These are phyloP conservation scores for Scheffersomyces illinoinensis DNA, from an alignment of 1,139 yeast genomes.

Conservation along the genomic window DNA sequence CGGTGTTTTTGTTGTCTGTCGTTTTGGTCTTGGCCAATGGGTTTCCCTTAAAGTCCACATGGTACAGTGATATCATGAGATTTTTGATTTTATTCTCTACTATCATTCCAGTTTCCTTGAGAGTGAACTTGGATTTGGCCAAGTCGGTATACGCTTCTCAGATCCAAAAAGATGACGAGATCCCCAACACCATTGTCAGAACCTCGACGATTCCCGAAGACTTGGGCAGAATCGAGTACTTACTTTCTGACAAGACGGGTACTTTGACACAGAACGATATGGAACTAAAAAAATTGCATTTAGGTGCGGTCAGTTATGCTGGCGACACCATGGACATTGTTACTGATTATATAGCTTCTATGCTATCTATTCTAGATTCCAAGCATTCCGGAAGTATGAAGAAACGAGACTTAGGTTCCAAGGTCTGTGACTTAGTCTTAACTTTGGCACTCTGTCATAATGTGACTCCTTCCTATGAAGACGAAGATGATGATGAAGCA, in stretches of 20 bases:
- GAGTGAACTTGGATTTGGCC: slow-evolving; percentile 94
- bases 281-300: slow-evolving; percentile 91
- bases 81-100: slow-evolving; percentile 90
- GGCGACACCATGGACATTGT: slow-evolving; percentile 93
- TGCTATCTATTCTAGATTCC: slow-evolving; percentile 20
- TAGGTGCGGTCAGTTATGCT: slow-evolving; percentile 90
- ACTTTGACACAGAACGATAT: slow-evolving; percentile 97
- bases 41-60: slow-evolving; percentile 56
- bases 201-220: slow-evolving; percentile 99
- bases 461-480: slow-evolving; percentile 76
- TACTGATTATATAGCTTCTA: slow-evolving; percentile 56
- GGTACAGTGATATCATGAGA: slow-evolving; percentile 91
- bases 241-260: slow-evolving; percentile 94
- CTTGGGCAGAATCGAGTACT: slow-evolving; percentile 90
- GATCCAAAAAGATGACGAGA: slow-evolving; percentile 81
- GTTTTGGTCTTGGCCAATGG: slow-evolving; percentile 81
- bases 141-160: slow-evolving; percentile 95
- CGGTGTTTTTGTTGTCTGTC: slow-evolving; percentile 78
- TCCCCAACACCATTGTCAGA: slow-evolving; percentile 87
- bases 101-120: slow-evolving; percentile 90
- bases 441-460: slow-evolving; percentile 93
- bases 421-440: slow-evolving; percentile 77
- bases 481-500: slow-evolving; percentile 43
- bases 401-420: slow-evolving; percentile 60
- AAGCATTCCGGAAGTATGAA: slow-evolving; percentile 24